A percentile compares a stretch with the other conserved stretches of the same genome.
phyloP scores from a whole-genome alignment of 306 rosid species.

The Quercus variabilis region DNA sequence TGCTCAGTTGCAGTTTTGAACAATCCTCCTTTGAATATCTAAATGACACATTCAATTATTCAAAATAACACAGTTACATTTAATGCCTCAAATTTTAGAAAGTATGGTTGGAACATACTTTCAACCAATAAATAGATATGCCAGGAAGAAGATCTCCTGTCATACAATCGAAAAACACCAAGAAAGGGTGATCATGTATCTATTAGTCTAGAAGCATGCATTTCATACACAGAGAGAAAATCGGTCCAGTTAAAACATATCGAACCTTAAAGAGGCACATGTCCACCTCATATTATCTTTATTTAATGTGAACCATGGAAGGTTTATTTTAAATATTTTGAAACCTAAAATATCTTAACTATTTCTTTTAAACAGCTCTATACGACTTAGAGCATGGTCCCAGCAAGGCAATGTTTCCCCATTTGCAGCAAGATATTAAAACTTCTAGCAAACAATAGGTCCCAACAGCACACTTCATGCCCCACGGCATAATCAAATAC shows the following conservation, averaged over 20 bases:
- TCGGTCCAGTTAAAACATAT: neutral
- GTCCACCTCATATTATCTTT: neutral
- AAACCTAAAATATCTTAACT: neutral
- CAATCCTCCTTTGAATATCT: constrained; percentile 85
- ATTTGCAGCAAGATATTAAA: neutral
- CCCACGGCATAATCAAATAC: neutral
- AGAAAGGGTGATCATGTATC: neutral
- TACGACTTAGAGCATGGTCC: neutral
- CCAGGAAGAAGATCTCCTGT: neutral
- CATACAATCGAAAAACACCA: neutral
- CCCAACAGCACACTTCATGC: neutral
- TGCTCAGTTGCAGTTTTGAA: constrained; percentile 93
- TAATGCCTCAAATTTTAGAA: neutral
- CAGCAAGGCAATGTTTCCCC: neutral
- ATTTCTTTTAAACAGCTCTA: neutral
- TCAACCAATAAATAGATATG: neutral
- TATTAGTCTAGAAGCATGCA: neutral
- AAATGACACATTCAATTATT: constrained; percentile 14
- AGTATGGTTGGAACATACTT: neutral
- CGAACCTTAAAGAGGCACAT: no score
- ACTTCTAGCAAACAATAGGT: neutral
- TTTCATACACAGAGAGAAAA: neutral
- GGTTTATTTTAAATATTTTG: neutral
- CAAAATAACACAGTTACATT: neutral
- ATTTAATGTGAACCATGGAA: neutral